A percentile compares a stretch with the other conserved stretches of the same genome.
phyloP scores from a whole-genome alignment of 164 flowering plant genomes.

The Umbellularia californica region DNA sequence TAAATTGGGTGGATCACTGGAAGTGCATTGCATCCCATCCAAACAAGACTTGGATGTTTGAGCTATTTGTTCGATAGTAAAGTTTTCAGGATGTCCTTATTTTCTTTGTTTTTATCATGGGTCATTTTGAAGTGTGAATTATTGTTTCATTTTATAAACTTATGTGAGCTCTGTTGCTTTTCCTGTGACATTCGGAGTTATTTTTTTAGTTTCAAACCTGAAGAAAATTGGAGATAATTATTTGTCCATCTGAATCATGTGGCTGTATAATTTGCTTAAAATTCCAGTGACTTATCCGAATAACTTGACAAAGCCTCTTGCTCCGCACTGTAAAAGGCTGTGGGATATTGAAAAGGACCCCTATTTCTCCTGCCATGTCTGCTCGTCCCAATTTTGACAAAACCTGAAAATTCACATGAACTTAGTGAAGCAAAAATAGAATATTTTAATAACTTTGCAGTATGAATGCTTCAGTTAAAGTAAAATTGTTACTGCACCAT shows the following conservation, averaged over 20 bases:
- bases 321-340: slow-evolving; percentile 90
- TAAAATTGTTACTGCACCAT: not conserved
- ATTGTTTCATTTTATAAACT: not conserved
- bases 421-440: slow-evolving; percentile 2
- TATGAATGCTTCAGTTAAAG: not conserved
- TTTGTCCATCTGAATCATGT: slow-evolving; percentile 46
- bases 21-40: not conserved
- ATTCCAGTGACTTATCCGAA: slow-evolving; percentile 67
- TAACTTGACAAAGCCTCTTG: slow-evolving; percentile 73
- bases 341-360: slow-evolving; percentile 70
- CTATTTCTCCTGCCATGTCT: slow-evolving; percentile 81
- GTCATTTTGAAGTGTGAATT: not conserved
- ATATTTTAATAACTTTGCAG: not conserved
- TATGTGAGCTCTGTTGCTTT: not conserved
- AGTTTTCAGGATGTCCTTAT: not conserved
- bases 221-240: slow-evolving; percentile 48
- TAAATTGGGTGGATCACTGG: not conserved
- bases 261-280: slow-evolving; percentile 73
- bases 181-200: not conserved
- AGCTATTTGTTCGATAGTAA: not conserved
- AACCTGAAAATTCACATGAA: slow-evolving; percentile 34
- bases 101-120: not conserved
- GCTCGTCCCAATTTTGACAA: slow-evolving; percentile 53
- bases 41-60: not conserved
- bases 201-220: slow-evolving; percentile 42